phyloP scores from a whole-genome alignment of 1,139 yeast species.

The Zhuliangozyma blackwelliae region DNA sequence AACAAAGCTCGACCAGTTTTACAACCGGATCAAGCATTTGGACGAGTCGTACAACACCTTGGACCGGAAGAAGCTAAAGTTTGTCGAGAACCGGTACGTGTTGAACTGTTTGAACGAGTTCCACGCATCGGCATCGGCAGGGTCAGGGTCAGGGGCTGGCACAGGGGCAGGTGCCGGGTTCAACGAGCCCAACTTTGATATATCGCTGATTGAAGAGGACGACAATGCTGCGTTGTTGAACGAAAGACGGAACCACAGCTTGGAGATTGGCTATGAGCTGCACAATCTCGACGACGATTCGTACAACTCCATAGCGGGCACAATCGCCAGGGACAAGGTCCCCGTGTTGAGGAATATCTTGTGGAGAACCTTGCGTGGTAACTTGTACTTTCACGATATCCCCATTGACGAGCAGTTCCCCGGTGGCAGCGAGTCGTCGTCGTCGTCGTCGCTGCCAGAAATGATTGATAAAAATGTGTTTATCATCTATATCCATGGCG shows the following conservation, averaged over 20 bases:
- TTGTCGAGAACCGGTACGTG: constrained; percentile 34
- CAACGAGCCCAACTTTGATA: constrained; percentile 7
- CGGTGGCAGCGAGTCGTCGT: neutral
- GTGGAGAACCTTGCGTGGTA: constrained; percentile 56
- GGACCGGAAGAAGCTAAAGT: constrained; percentile 17
- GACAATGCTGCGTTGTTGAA: constrained; percentile 34
- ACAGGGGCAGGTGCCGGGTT: neutral
- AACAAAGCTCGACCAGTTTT: constrained; percentile 17
- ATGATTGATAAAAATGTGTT: constrained; percentile 66
- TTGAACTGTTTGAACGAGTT: constrained; percentile 27
- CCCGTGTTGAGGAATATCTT: constrained; percentile 47
- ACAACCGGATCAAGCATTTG: constrained; percentile 29
- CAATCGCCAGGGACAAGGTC: constrained; percentile 41
- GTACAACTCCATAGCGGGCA: constrained; percentile 48
- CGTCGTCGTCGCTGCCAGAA: constrained; percentile 37
- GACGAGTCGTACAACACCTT: constrained; percentile 27
- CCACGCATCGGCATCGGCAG: constrained; percentile 15
- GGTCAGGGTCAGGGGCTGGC: neutral
- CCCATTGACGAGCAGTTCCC: constrained; percentile 40
- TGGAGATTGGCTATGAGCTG: constrained; percentile 26
- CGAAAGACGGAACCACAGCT: constrained; percentile 17
- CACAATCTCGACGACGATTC: constrained; percentile 40
- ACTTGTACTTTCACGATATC: constrained; percentile 45
- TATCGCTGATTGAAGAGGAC: constrained; percentile 17
- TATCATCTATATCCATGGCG: constrained; percentile 86